Evolutionary conservation across 2,329 filamentous ascomycete species (phyloP), one percentile per base, ranked within the genome.

Genomic region (Hypoxylon sp.): DNA sequence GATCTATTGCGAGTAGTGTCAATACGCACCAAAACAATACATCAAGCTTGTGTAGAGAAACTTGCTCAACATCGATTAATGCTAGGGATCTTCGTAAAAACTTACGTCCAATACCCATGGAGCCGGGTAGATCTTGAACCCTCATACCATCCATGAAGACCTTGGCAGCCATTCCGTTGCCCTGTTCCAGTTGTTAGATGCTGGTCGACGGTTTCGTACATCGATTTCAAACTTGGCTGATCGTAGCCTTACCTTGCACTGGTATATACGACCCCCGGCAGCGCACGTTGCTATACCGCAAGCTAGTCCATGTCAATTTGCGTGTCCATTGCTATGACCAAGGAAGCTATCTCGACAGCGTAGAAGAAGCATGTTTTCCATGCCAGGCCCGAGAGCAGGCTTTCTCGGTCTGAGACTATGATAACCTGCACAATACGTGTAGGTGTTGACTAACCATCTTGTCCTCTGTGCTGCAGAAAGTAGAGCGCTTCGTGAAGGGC

Each of bases 71-170:
- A n/a, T n/a, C n/a, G 26, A 13, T 23, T 15, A 40, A 17, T 10
- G 54, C 21, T 10, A 3, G 45, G 6, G 5, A 26, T 21, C 10
- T 27, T n/a, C 7, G 11, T 17, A 42, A 41, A 26, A 21, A 63
- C 57, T 5, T 54, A 61, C 58, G 93, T 37, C 86, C 89, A 58
- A 97, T 82, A 60, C 91, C 92, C 89, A 95, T 93, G 75, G 86
- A 94, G 27, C 92, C 92, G 10, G 91, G 89, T 48, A 95, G 82
- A 69, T 92, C 87, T 45, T 83, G 78, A 35, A 93, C 81, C 60
- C 89, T 84, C 57, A 85, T 83, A 64, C 91, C 92, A 63, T 96
- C 90, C 49, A 88, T 82, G 76, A 97, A 96, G 67, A 96, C 92
- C 72, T 88, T 90, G 55, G 88, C 85, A 35, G 90, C 92, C 83